Conservation (phyloP, 352 stramenopile genomes). For the Phytophthora sp. region DNA sequence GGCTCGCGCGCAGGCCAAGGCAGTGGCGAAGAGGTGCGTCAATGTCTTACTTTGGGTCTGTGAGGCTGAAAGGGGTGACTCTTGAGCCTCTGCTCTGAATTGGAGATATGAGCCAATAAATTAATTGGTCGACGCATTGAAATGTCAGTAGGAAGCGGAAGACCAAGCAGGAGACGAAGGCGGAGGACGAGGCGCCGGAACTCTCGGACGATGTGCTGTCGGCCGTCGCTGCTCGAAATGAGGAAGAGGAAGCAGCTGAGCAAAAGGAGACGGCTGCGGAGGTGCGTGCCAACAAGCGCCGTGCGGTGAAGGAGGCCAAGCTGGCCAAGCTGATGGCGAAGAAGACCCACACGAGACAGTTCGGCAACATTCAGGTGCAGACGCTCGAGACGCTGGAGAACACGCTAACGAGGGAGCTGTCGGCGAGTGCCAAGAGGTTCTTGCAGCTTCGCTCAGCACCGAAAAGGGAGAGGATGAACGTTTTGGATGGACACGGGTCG, state of each 20-base stretch:
- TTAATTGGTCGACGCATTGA: slow-evolving; percentile 14
- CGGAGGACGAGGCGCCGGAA: slow-evolving; percentile 40
- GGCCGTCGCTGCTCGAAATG: slow-evolving; percentile 66
- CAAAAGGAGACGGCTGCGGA: slow-evolving; percentile 40
- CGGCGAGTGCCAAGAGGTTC: slow-evolving; percentile 54
- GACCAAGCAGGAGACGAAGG: slow-evolving; percentile 30
- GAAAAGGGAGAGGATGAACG: slow-evolving; percentile 63
- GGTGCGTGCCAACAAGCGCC: slow-evolving; percentile 36
- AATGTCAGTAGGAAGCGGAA: slow-evolving; percentile 57
- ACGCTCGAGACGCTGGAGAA: slow-evolving; percentile 58
- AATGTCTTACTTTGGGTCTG: slow-evolving; percentile 4
- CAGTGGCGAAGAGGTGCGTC: slow-evolving; percentile 53
- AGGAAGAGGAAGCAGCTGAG: slow-evolving; percentile 62
- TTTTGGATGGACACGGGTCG: slow-evolving; percentile 70
- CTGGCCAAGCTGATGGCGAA: slow-evolving; percentile 36
- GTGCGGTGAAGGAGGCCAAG: slow-evolving; percentile 28
- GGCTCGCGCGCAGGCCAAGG: slow-evolving; percentile 46
- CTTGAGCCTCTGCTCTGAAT: neutral
- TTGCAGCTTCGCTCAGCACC: slow-evolving; percentile 58
- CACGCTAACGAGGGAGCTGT: slow-evolving; percentile 52
- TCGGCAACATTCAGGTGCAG: slow-evolving; percentile 78
- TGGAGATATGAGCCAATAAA: neutral
- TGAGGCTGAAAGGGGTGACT: neutral
- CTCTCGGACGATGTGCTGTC: slow-evolving; percentile 70
- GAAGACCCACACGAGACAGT: slow-evolving; percentile 78